A percentile compares a stretch with the other conserved stretches of the same genome.
phyloP scores from a whole-genome alignment of 495 filamentous ascomycete genomes.

The Podospora pseudocomata region DNA sequence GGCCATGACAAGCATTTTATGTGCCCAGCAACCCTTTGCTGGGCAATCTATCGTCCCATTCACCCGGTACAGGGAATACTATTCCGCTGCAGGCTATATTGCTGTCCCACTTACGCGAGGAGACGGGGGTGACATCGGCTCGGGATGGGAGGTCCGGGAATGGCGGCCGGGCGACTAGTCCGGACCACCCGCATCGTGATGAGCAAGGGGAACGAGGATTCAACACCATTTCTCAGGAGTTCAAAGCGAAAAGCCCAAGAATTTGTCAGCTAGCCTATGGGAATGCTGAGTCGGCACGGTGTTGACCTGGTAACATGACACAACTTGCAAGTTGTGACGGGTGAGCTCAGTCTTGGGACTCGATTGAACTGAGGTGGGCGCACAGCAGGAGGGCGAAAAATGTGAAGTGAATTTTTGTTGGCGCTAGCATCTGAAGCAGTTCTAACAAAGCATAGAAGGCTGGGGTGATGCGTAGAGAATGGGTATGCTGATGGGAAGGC shows the following conservation, averaged over 20 bases:
- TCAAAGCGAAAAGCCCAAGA: not conserved
- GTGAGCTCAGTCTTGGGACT: not conserved
- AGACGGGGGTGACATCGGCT: not conserved
- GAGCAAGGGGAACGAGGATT: not conserved
- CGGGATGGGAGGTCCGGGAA: not conserved
- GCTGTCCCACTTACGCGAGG: not conserved
- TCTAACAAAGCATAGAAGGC: not conserved
- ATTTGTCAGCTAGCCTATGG: not conserved
- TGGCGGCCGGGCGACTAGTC: not conserved
- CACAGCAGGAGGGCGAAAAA: not conserved
- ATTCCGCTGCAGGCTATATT: conserved; percentile 25
- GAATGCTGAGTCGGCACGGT: not conserved
- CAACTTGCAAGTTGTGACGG: not conserved
- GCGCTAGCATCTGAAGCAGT: not conserved
- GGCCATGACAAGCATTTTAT: conserved; percentile 12
- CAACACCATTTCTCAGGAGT: not conserved
- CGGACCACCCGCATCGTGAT: not conserved
- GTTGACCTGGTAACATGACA: not conserved
- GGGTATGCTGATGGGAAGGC: too few relatives aligned
- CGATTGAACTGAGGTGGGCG: not conserved
- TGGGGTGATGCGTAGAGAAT: not conserved
- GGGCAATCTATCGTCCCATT: conserved; percentile 25
- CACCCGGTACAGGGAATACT: conserved; percentile 24
- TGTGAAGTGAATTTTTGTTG: not conserved
- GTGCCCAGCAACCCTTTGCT: conserved; percentile 12